Conservation (phyloP, 495 filamentous ascomycete species). For the Penicillium parvum region DNA sequence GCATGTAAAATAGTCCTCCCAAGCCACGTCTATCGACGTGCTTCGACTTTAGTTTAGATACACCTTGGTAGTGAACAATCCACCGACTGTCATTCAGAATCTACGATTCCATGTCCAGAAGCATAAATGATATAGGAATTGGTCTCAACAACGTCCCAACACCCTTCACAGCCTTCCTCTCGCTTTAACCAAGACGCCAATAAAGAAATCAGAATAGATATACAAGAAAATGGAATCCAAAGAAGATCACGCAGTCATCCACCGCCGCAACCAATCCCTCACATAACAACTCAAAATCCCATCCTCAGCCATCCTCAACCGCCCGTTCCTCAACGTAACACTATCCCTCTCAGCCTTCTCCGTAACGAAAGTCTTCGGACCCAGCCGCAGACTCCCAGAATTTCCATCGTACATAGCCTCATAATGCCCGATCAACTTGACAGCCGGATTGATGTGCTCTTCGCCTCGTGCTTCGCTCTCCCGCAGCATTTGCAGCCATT, state of each 20-base stretch:
- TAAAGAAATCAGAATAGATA: too few relatives aligned
- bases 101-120: too few relatives aligned
- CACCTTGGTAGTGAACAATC: conserved; percentile 5
- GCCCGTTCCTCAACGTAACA: conserved; percentile 30
- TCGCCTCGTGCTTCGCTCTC: conserved; percentile 43
- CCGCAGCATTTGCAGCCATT: conserved; percentile 48
- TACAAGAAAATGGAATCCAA: not conserved
- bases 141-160: too few relatives aligned
- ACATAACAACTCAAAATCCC: conserved; percentile 36
- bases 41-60: not conserved
- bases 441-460: conserved; percentile 49
- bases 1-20: conserved; percentile 11
- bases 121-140: too few relatives aligned
- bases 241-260: conserved; percentile 13
- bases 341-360: conserved; percentile 37
- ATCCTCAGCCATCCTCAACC: conserved; percentile 32
- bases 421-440: conserved; percentile 58
- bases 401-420: conserved; percentile 26
- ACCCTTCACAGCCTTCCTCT: too few relatives aligned
- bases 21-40: conserved; percentile 2
- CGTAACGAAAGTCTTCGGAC: conserved; percentile 23
- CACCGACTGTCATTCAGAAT: too few relatives aligned
- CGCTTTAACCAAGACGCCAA: too few relatives aligned
- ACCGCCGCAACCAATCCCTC: conserved; percentile 33
- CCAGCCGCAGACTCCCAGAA: not conserved